A percentile compares a stretch with the other conserved stretches of the same genome.
phyloP scores from a whole-genome alignment of 2,329 filamentous ascomycete species.

The Septoria petroselini region DNA sequence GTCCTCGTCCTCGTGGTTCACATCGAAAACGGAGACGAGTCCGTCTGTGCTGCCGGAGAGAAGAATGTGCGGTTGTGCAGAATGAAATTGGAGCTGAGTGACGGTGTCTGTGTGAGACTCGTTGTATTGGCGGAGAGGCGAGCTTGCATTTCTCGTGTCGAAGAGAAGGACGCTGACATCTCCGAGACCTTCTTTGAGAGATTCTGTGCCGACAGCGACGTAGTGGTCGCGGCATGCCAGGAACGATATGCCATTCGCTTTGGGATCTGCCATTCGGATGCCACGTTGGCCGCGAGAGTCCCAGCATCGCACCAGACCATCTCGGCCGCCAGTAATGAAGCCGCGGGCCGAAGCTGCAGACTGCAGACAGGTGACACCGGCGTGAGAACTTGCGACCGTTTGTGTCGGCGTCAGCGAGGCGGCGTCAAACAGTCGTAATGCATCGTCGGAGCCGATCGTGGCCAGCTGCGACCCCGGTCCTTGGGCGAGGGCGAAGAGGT shows the following conservation, averaged over 20 bases:
- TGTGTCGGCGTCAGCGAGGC: constrained; percentile 53
- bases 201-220: constrained; percentile 70
- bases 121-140: constrained; percentile 41
- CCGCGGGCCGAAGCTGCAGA: constrained; percentile 39
- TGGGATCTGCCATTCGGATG: constrained; percentile 40
- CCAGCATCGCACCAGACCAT: constrained; percentile 56
- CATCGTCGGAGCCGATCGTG: constrained; percentile 67
- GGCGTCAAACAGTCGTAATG: constrained; percentile 64
- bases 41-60: constrained; percentile 78
- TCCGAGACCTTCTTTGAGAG: constrained; percentile 39
- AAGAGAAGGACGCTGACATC: constrained; percentile 40
- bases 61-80: constrained; percentile 56
- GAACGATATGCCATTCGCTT: constrained; percentile 58
- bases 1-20: constrained; percentile 67
- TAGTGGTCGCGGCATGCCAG: constrained; percentile 61
- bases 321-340: constrained; percentile 68
- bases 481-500: constrained; percentile 56
- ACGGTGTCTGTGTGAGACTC: constrained; percentile 58
- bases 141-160: constrained; percentile 43
- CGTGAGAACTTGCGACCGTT: constrained; percentile 53
- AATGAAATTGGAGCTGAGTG: constrained; percentile 52
- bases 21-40: constrained; percentile 74
- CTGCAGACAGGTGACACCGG: constrained; percentile 62
- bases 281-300: constrained; percentile 27
- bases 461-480: constrained; percentile 47